A percentile compares a stretch with the other conserved stretches of the same genome.
phyloP scores from a whole-genome alignment of 768 basidiomycete genomes.

The Psilocybe subaeruginosa region DNA sequence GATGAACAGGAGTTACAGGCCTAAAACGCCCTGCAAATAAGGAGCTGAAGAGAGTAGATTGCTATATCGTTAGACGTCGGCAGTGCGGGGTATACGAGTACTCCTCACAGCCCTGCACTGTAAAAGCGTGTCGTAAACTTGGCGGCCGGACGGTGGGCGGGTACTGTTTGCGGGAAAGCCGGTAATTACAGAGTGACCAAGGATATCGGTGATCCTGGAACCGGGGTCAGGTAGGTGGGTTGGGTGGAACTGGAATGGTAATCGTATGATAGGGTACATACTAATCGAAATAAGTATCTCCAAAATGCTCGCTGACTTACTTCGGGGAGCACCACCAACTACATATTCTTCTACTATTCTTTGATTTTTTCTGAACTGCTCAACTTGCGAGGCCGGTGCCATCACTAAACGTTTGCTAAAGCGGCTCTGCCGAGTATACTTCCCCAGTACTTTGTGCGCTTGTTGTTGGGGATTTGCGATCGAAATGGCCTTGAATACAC shows the following conservation, averaged over 20 bases:
- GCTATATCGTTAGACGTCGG: background rate
- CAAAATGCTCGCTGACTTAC: background rate
- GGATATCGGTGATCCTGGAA: background rate
- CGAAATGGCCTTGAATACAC: slow-evolving; percentile 28
- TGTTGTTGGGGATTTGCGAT: background rate
- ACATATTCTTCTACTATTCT: background rate
- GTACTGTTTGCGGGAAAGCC: background rate
- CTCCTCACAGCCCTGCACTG: background rate
- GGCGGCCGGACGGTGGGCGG: background rate
- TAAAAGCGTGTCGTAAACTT: background rate
- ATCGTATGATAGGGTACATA: background rate
- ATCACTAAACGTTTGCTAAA: background rate
- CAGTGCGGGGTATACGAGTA: background rate
- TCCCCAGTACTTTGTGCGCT: background rate
- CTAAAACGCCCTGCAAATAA: background rate
- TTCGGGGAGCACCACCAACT: slow-evolving; percentile 1
- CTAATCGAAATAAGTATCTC: background rate
- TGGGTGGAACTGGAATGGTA: background rate
- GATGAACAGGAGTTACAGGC: background rate
- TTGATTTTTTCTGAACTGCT: background rate
- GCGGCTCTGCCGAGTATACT: background rate
- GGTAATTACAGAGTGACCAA: background rate
- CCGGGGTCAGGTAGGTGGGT: slow-evolving; percentile 1
- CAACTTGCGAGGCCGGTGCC: background rate
- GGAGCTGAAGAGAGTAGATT: background rate